Conservation (phyloP, 2,329 filamentous ascomycete species). For the Penicillium oxalicum region DNA sequence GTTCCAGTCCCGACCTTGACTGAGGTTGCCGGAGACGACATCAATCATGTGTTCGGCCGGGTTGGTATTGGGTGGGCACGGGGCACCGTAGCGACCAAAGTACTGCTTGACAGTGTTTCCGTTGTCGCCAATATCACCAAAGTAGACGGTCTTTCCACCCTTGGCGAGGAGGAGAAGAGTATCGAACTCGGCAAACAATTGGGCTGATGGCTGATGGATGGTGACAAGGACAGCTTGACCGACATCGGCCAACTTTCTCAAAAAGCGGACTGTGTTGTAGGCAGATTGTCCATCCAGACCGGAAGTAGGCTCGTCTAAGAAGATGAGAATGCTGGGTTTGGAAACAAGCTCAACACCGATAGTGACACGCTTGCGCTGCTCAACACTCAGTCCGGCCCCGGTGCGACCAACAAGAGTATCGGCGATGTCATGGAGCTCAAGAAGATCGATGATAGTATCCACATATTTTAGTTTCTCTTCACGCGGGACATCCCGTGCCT, state of each 20-base stretch:
- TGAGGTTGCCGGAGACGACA: slow-evolving; percentile 44
- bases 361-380: slow-evolving; percentile 63
- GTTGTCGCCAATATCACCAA: slow-evolving; percentile 61
- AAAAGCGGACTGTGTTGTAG: slow-evolving; percentile 59
- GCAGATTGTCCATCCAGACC: slow-evolving; percentile 63
- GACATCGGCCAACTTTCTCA: slow-evolving; percentile 58
- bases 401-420: slow-evolving; percentile 54
- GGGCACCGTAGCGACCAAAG: slow-evolving; percentile 58
- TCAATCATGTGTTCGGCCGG: slow-evolving; percentile 56
- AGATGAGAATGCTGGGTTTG: slow-evolving; percentile 60
- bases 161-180: slow-evolving; percentile 61
- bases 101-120: slow-evolving; percentile 59
- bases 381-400: slow-evolving; percentile 49
- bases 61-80: slow-evolving; percentile 57
- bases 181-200: slow-evolving; percentile 64
- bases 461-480: slow-evolving; percentile 61
- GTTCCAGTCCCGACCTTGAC: slow-evolving; percentile 59
- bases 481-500: slow-evolving; percentile 46
- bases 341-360: slow-evolving; percentile 68
- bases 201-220: slow-evolving; percentile 63
- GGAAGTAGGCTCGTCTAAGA: slow-evolving; percentile 65
- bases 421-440: slow-evolving; percentile 58
- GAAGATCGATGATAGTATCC: slow-evolving; percentile 56
- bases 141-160: slow-evolving; percentile 66
- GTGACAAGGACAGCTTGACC: slow-evolving; percentile 66